Conservation (phyloP, 768 basidiomycete species). For the Krasilnikovozyma curviuscula region DNA sequence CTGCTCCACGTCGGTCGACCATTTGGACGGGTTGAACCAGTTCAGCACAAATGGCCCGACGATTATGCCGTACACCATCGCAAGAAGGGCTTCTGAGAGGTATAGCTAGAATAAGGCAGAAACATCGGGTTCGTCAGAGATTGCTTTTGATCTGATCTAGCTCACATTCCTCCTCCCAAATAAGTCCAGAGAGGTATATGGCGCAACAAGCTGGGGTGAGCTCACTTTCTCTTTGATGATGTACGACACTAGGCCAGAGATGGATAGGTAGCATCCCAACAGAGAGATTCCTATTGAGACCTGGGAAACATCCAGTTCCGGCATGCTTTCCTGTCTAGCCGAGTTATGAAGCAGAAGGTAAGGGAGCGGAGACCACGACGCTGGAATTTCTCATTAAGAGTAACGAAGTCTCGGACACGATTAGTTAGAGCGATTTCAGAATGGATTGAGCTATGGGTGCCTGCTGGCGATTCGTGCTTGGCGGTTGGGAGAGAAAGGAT, state of each 20-base stretch:
- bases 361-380: too few species aligned
- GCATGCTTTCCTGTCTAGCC: too few species aligned
- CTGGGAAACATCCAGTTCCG: slow-evolving; percentile 2
- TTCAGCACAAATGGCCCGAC: slow-evolving; percentile 24
- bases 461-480: too few species aligned
- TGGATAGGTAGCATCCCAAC: slow-evolving; percentile 15
- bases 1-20: slow-evolving; percentile 18
- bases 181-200: neutral
- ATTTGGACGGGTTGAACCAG: slow-evolving; percentile 25
- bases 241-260: slow-evolving; percentile 24
- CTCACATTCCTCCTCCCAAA: neutral
- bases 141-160: neutral
- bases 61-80: slow-evolving; percentile 20
- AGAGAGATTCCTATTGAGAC: neutral
- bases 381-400: too few species aligned
- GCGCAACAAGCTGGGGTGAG: neutral
- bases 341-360: too few species aligned
- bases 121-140: too few species aligned
- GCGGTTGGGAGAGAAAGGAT: too few species aligned
- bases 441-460: too few species aligned
- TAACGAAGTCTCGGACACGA: too few species aligned
- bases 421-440: too few species aligned
- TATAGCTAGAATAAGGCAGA: too few species aligned
- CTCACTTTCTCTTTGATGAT: slow-evolving; percentile 25
- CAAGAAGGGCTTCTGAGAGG: slow-evolving; percentile 20